Evolutionary conservation across 805 yeast species (phyloP).

Genomic region (Yamadazyma laniorum): DNA sequence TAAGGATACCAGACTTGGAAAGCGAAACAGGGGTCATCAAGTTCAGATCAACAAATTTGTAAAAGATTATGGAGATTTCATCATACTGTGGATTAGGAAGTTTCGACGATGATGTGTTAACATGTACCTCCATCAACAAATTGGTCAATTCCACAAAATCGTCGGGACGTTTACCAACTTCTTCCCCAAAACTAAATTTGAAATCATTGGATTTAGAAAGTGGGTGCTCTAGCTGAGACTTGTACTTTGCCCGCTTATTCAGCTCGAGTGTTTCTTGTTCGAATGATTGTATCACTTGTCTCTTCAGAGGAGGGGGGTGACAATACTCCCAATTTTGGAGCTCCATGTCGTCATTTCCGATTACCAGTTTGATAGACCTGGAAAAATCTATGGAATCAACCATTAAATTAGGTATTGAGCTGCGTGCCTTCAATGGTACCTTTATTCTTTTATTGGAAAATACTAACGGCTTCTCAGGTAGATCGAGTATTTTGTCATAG

Average conservation of each 20-base stretch:
- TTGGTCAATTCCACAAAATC: conserved; percentile 50
- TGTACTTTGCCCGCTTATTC: conserved; percentile 17
- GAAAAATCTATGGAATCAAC: background rate
- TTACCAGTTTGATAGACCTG: background rate
- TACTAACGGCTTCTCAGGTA: conserved; percentile 52
- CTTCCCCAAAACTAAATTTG: conserved; percentile 33
- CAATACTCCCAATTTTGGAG: conserved; percentile 45
- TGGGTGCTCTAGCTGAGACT: conserved; percentile 54
- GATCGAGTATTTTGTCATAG: conserved; percentile 53
- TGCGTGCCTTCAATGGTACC: conserved; percentile 27
- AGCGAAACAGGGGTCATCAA: conserved; percentile 12
- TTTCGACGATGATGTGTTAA: conserved; percentile 46
- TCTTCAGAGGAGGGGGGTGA: conserved; percentile 46
- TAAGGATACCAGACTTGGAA: conserved; percentile 17
- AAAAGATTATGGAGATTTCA: conserved; percentile 57
- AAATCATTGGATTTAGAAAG: conserved; percentile 40
- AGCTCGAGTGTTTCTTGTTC: conserved; percentile 14
- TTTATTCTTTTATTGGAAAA: conserved; percentile 67
- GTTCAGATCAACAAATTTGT: conserved; percentile 51
- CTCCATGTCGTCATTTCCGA: background rate
- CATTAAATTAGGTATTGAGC: conserved; percentile 1
- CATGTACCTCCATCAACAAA: conserved; percentile 69
- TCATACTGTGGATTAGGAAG: conserved; percentile 69
- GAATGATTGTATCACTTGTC: conserved; percentile 37
- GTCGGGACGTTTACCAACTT: conserved; percentile 34